A percentile compares a stretch with the other conserved stretches of the same genome.
Evolutionary conservation across 148 eudicot genomes (phyloP).

Genomic region (Diospyros lotus): DNA sequence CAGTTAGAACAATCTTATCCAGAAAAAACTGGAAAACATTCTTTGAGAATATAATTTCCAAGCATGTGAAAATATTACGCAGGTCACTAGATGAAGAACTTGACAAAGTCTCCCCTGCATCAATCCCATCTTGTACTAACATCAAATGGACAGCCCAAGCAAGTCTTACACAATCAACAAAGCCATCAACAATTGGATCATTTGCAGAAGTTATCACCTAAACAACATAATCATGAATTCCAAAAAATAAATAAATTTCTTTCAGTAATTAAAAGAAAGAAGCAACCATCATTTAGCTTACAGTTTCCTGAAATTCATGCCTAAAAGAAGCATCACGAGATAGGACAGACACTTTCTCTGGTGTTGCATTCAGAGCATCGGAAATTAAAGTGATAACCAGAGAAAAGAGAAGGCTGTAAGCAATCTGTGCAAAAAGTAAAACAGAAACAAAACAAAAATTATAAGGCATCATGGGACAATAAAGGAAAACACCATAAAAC

Average conservation of each 20-base stretch:
- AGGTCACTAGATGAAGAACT: conserved; percentile 48
- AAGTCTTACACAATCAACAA: conserved; percentile 74
- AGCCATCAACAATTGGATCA: conserved; percentile 64
- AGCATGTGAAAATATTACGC: conserved; percentile 55
- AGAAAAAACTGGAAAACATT: conserved; percentile 80
- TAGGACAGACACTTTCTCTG: conserved; percentile 62
- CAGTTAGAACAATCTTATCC: conserved; percentile 83
- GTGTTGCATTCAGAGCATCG: conserved; percentile 76
- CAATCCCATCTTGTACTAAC: conserved; percentile 55
- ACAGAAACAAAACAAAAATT: conserved; percentile 4
- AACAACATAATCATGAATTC: conserved; percentile 18
- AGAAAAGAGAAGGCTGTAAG: conserved; percentile 76
- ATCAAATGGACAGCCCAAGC: conserved; percentile 89
- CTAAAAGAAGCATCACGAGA: conserved; percentile 74
- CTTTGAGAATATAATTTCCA: conserved; percentile 69
- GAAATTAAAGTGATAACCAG: conserved; percentile 79
- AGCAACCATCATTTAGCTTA: conserved; percentile 33
- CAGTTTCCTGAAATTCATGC: conserved; percentile 78
- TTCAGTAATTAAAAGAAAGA: not conserved
- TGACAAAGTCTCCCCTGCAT: conserved; percentile 40
- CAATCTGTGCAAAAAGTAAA: conserved; percentile 52
- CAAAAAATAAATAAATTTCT: not conserved
- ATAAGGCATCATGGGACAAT: conserved; percentile 3
- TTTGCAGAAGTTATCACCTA: conserved; percentile 61
- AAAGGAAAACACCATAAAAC: conserved; percentile 8